Conservation (phyloP, 106 monocot species). For the Gastrodia elata region DNA sequence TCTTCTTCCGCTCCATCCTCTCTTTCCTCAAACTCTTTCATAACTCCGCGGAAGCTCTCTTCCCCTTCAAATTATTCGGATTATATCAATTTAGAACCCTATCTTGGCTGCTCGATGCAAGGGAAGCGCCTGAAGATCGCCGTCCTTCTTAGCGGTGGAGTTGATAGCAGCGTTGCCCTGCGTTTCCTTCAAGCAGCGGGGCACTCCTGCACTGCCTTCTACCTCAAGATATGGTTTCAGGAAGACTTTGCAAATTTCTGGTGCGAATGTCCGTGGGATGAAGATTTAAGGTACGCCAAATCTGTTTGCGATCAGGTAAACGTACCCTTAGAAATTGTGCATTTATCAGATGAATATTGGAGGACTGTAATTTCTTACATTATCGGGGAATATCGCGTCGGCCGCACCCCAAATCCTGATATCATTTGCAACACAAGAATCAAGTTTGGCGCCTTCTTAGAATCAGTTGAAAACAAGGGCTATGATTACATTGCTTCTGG, state of each 20-base stretch:
- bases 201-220: constrained; percentile 88
- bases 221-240: constrained; percentile 99
- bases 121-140: constrained; percentile 59
- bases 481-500: constrained; percentile 93
- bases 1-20: background rate
- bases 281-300: constrained; percentile 83
- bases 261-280: constrained; percentile 96
- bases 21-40: background rate
- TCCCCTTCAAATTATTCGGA: background rate
- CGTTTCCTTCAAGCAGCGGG: constrained; percentile 92
- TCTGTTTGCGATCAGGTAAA: constrained; percentile 81
- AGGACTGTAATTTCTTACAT: constrained; percentile 91
- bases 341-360: constrained; percentile 94
- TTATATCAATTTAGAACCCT: constrained; percentile 37
- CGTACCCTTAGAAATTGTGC: constrained; percentile 85
- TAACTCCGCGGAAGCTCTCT: background rate
- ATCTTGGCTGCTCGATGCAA: constrained; percentile 62
- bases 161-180: constrained; percentile 93
- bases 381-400: constrained; percentile 74
- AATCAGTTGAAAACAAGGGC: constrained; percentile 62
- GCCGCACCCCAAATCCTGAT: constrained; percentile 94
- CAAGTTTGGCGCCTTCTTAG: constrained; percentile 92
- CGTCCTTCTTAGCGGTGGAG: constrained; percentile 90
- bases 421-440: constrained; percentile 98
- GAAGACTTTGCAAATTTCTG: constrained; percentile 94